phyloP scores from a whole-genome alignment of 495 filamentous ascomycete species.

The Trypethelium eluteriae region DNA sequence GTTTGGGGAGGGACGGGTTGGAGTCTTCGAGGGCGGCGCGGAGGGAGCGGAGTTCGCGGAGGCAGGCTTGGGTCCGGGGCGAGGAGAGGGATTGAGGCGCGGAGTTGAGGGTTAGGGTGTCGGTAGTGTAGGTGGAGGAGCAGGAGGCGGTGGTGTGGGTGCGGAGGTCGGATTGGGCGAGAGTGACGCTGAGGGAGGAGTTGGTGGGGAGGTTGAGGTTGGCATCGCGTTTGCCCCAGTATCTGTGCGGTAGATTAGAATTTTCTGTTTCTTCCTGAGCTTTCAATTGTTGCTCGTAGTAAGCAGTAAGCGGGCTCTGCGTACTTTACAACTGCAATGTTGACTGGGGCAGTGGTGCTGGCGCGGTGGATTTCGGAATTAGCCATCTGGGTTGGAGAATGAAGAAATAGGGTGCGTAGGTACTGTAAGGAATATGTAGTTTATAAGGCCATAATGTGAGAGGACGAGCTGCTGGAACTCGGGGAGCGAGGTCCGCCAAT shows the following conservation, averaged over 20 bases:
- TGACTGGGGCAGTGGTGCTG: slow-evolving; percentile 93
- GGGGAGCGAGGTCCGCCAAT: too few species aligned
- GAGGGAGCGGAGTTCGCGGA: slow-evolving; percentile 71
- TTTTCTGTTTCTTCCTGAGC: too few species aligned
- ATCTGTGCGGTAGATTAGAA: slow-evolving; percentile 45
- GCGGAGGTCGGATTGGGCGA: slow-evolving; percentile 86
- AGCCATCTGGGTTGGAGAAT: slow-evolving; percentile 34
- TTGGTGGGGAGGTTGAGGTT: slow-evolving; percentile 95
- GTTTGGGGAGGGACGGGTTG: slow-evolving; percentile 64
- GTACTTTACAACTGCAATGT: slow-evolving; percentile 98
- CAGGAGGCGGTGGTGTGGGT: slow-evolving; percentile 95
- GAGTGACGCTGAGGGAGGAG: slow-evolving; percentile 89
- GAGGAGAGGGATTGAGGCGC: slow-evolving; percentile 73
- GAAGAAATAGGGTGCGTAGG: not conserved
- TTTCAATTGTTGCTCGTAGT: too few species aligned
- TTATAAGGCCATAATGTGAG: not conserved
- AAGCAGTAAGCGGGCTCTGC: slow-evolving; percentile 26
- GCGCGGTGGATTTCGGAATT: slow-evolving; percentile 64
- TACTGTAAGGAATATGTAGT: not conserved
- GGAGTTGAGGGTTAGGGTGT: slow-evolving; percentile 80
- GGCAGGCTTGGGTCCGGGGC: slow-evolving; percentile 82
- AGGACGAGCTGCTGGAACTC: too few species aligned
- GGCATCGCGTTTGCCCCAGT: slow-evolving; percentile 95
- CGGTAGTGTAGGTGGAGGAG: slow-evolving; percentile 63
- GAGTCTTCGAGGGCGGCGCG: slow-evolving; percentile 64